phyloP scores from a whole-genome alignment of 2,329 filamentous ascomycete genomes.

The Phyllosticta citribraziliensis region DNA sequence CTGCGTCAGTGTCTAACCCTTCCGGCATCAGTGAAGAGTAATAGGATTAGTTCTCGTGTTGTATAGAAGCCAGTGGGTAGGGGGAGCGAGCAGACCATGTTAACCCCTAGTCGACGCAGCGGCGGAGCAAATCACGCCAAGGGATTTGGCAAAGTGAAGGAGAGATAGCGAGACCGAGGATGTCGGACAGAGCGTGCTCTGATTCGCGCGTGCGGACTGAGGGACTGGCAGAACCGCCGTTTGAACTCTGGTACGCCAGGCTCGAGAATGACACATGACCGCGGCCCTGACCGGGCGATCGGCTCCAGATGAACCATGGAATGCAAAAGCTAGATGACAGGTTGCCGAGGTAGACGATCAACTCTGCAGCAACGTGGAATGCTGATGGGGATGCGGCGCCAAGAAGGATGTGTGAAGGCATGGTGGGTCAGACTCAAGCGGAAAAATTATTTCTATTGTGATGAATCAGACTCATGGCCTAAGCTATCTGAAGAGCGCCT shows the following conservation, averaged over 20 bases:
- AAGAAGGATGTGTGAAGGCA: not conserved
- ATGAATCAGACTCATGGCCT: not conserved
- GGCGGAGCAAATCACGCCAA: not conserved
- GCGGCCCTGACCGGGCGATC: not conserved
- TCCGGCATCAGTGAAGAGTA: no score
- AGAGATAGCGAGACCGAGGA: not conserved
- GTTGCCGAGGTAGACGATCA: not conserved
- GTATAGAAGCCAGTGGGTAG: no score
- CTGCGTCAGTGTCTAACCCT: no score
- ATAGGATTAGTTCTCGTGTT: no score
- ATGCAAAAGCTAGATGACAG: not conserved
- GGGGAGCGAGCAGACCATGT: no score
- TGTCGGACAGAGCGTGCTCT: not conserved
- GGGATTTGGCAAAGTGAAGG: not conserved
- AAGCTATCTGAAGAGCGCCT: not conserved
- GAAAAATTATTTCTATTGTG: not conserved
- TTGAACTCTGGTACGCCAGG: not conserved
- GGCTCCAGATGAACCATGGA: not conserved
- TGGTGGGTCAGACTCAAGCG: not conserved
- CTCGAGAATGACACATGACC: not conserved
- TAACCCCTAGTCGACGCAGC: not conserved
- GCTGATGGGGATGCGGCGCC: not conserved
- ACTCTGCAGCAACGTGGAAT: not conserved
- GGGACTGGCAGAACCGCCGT: not conserved
- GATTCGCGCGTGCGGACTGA: not conserved